A percentile compares a stretch with the other conserved stretches of the same genome.
Conservation (phyloP, 495 filamentous ascomycete genomes). For the Hypoxylon fragiforme region DNA sequence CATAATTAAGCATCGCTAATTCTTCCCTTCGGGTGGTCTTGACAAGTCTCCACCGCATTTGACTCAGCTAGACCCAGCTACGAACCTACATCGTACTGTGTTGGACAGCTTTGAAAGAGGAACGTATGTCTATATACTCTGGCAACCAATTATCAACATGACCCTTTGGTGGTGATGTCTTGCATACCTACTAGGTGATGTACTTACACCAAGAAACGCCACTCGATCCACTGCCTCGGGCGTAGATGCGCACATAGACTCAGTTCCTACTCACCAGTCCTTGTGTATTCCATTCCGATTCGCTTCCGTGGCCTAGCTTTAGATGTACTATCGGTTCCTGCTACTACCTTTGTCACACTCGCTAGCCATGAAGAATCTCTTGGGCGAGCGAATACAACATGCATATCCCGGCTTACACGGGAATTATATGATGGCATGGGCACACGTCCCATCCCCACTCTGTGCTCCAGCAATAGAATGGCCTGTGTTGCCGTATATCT, state of each 20-base stretch:
- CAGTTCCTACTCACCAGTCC: background rate
- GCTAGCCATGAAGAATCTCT: conserved; percentile 21
- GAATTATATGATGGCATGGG: conserved; percentile 36
- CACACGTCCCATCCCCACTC: conserved; percentile 25
- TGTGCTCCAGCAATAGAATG: conserved; percentile 29
- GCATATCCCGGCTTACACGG: conserved; percentile 27
- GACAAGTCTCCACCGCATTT: background rate
- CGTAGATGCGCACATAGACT: background rate
- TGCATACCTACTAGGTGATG: background rate
- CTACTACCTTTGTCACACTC: conserved; percentile 14
- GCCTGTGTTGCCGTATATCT: conserved; percentile 27
- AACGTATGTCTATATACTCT: background rate
- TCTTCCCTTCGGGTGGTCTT: background rate
- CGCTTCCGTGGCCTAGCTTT: conserved; percentile 2
- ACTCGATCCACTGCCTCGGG: background rate
- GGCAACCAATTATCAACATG: background rate
- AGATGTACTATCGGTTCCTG: conserved; percentile 1
- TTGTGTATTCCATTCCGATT: conserved; percentile 12
- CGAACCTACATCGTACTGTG: background rate
- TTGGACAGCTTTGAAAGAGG: background rate
- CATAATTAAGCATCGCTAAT: background rate
- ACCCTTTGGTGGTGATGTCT: conserved; percentile 8
- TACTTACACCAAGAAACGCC: background rate
- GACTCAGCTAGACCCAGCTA: background rate
- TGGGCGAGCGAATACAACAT: conserved; percentile 20